Conservation (phyloP, 2,329 filamentous ascomycete genomes). For the Davidsoniella virescens region DNA sequence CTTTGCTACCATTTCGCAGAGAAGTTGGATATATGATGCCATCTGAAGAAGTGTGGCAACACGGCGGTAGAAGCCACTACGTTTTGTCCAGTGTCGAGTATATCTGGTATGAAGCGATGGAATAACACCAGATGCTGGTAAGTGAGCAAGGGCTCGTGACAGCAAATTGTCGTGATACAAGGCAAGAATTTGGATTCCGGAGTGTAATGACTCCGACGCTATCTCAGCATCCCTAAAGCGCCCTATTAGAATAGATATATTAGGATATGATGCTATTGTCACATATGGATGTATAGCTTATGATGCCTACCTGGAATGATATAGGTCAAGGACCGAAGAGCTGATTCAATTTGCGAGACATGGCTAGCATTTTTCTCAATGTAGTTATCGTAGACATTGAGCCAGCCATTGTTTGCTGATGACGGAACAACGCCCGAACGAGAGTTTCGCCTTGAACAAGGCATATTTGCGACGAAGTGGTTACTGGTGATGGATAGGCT, state of each 20-base stretch:
- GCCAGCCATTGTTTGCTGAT: conserved; percentile 27
- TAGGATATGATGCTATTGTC: no score
- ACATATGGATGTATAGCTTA: no score
- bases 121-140: conserved; percentile 16
- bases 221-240: conserved; percentile 86
- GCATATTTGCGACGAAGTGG: background rate
- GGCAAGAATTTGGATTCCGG: conserved; percentile 73
- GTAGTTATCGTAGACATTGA: conserved; percentile 68
- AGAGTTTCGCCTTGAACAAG: background rate
- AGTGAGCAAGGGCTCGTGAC: conserved; percentile 43
- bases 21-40: conserved; percentile 82
- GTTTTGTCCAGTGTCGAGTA: conserved; percentile 48
- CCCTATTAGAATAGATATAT: conserved; percentile 27
- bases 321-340: conserved; percentile 81
- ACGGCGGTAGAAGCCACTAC: conserved; percentile 56
- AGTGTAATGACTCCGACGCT: conserved; percentile 82
- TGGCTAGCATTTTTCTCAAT: conserved; percentile 89
- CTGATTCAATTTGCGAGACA: conserved; percentile 88
- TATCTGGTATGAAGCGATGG: conserved; percentile 46
- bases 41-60: conserved; percentile 73
- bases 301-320: conserved; percentile 59
- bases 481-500: background rate
- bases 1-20: conserved; percentile 97
- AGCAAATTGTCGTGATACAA: conserved; percentile 87
- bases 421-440: background rate